A percentile compares a stretch with the other conserved stretches of the same genome.
phyloP scores from a whole-genome alignment of 768 basidiomycete species.

The Macrolepiota dolichaula region DNA sequence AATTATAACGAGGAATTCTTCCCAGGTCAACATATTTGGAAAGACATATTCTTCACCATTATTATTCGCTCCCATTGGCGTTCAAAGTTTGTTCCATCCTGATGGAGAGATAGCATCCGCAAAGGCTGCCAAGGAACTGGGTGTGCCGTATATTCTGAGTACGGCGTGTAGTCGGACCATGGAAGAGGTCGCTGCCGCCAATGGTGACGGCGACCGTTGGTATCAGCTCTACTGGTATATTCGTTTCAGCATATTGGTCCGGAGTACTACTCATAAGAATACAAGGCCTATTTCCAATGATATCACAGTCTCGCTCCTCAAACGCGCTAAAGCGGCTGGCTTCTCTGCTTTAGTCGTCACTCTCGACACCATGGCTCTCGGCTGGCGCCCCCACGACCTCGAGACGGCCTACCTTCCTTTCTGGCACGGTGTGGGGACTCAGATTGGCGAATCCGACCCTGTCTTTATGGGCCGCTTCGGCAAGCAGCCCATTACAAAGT shows the following conservation, averaged over 20 bases:
- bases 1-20: not conserved
- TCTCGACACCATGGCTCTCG: conserved; percentile 68
- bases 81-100: conserved; percentile 68
- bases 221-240: conserved; percentile 78
- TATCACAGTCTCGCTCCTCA: conserved; percentile 60
- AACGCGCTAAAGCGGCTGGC: conserved; percentile 61
- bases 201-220: conserved; percentile 68
- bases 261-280: not conserved
- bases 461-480: conserved; percentile 66
- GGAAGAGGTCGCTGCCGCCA: conserved; percentile 74
- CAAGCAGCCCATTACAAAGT: conserved; percentile 38
- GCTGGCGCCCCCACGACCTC: conserved; percentile 78
- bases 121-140: conserved; percentile 56
- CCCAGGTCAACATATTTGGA: conserved; percentile 69
- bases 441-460: conserved; percentile 71
- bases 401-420: conserved; percentile 65
- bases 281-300: conserved; percentile 60
- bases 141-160: conserved; percentile 72
- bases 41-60: conserved; percentile 58
- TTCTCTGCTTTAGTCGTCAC: conserved; percentile 77
- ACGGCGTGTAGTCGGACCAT: conserved; percentile 71
- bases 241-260: not conserved
- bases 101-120: conserved; percentile 74
- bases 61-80: conserved; percentile 72
- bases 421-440: conserved; percentile 57